Conservation (phyloP, 768 basidiomycete species). For the Mycena crocata region DNA sequence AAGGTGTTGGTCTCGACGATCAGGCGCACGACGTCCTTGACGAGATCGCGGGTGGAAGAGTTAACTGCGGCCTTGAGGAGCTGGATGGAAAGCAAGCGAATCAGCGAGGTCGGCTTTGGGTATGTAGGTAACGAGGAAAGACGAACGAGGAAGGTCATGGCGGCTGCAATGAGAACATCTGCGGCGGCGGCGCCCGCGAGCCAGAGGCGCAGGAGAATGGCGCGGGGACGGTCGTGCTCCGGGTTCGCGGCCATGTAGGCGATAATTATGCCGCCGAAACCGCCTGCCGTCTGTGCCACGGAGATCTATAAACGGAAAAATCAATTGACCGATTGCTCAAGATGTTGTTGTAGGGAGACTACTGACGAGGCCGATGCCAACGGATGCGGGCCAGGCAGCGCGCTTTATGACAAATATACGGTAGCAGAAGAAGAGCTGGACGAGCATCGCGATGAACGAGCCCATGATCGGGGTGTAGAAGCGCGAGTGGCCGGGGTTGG, state of each 20-base stretch:
- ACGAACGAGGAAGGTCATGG: constrained; percentile 22
- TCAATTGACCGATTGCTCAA: no score
- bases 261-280: constrained; percentile 9
- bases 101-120: neutral
- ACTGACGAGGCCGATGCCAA: constrained; percentile 13
- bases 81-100: neutral
- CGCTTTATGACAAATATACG: constrained; percentile 15
- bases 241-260: neutral
- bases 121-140: neutral
- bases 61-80: neutral
- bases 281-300: constrained; percentile 6
- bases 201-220: neutral
- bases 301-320: neutral
- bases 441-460: constrained; percentile 18
- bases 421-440: constrained; percentile 20
- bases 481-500: neutral
- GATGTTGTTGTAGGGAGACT: no score
- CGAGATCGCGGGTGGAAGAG: constrained; percentile 7
- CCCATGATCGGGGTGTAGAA: constrained; percentile 22
- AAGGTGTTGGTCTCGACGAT: constrained; percentile 17
- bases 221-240: neutral
- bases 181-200: constrained; percentile 6
- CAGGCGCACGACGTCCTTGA: constrained; percentile 3
- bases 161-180: constrained; percentile 12
- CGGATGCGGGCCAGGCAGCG: constrained; percentile 7